Base-by-base conservation (phyloP, 2,329 filamentous ascomycete species). In the Pochonia chlamydosporia region DNA sequence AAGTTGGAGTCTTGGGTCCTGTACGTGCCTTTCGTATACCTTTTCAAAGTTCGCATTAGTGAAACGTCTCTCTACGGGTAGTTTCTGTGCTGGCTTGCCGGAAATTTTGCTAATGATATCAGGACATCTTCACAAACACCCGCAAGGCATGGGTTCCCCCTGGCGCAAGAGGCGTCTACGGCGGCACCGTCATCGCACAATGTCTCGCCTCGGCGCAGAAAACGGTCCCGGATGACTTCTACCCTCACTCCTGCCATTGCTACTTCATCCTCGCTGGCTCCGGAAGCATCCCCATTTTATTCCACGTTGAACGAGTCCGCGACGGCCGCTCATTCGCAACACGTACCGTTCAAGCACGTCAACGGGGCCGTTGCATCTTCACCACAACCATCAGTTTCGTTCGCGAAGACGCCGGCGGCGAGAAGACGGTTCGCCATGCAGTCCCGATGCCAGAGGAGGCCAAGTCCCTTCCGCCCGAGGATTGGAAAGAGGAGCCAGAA, bases 201-300 rank as follows among this genome's bases (percentile, higher is more conserved):
- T 91, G 81, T 60, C 84, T 96, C 23, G 79, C 87, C 40, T 89
- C 93, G 2, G 93, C 89, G 21, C 90, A 96, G 66, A 81, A 83
- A 61, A 99, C 93, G 8, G 88, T 99, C 2, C 85, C 86, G 0
- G 65, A 74, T 23, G 76, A 87, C 63, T 96, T 96, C 68, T 79
- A 84, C 50, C 82, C 93, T 43, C 93, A 99, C 74, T 92, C 86
- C 62, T 96, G 95, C 87, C 93, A 99, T 77, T 97, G 93, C 79
- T 99, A 97, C 74, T 99, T 99, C 67, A 84, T 99, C 28, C 82
- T 97, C 2, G 91, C 92, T 4, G 93, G 93, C 24, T 87, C 92
- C 61, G 77, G 82, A 11, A 81, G 86, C 50, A 85, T 93, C 16
- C 92, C 93, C 26, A 87, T 97, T 55, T 77, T 96, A 52, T 97